Base-by-base conservation (phyloP, 805 yeast genomes). In the Saccharomycopsis microspora region DNA sequence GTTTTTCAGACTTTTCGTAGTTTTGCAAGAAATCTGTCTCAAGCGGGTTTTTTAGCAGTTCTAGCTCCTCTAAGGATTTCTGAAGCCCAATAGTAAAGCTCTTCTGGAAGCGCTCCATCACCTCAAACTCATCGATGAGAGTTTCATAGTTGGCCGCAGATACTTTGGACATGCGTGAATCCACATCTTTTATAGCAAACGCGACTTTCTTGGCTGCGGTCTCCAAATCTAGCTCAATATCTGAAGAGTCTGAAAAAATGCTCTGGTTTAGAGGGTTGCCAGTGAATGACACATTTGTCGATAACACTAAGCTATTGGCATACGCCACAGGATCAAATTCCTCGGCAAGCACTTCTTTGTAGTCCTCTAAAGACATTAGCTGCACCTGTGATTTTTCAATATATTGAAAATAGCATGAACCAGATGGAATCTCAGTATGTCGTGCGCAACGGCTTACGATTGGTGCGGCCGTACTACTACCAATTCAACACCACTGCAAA, bases 101-200 rank as follows among this genome's bases (percentile, higher is more conserved):
- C 2, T 50, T 48, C 41, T 61, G 62, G n/a, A 61, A 57, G 7
- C 44, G 43, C 37, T 64, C 68, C 27, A 67, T 58, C 39, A 60
- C 56, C n/a, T 59, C 55, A 51, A 70, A 62, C 51, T 67, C 69
- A 7, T 58, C 45, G 7, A 69, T 58, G 33, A 70, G 60, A 36
- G 58, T 55, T 32, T 63, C 64, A 54, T 68, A 63, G 54, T 68
- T 61, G 11, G 52, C 50, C 2, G 64, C 56, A 5, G 72, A 57
- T n/a, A 68, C 59, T 29, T 55, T 46, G 27, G 55, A 55, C 66
- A 69, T 68, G 42, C 71, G 58, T 50, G 62, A 60, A 47, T 68
- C 65, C 45, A 68, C 66, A 54, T 70, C 75, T 42, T 64, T 63
- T 8, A 65, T 57, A 53, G 67, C 72, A 52, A 70, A 71, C 42